A percentile compares a stretch with the other conserved stretches of the same genome.
Conservation (phyloP, 1,139 yeast species). For the Lodderomyces elongisporus region DNA sequence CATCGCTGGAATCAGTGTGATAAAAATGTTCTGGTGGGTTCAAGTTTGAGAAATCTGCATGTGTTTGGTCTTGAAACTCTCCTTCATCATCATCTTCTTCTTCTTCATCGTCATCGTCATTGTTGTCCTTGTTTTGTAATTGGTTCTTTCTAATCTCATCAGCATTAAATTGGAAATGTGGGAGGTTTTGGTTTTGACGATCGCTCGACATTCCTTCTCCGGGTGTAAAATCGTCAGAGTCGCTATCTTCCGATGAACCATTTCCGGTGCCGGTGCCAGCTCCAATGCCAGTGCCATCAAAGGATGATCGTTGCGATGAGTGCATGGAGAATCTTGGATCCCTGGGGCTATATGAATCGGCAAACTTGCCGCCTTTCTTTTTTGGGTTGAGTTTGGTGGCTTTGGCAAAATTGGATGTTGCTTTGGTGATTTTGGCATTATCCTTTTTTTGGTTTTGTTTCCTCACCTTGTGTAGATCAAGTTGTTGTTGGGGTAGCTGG, state of each 20-base stretch:
- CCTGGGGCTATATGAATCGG: constrained; percentile 19
- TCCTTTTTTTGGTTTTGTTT: constrained; percentile 19
- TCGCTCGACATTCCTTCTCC: not conserved
- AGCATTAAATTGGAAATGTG: constrained; percentile 10
- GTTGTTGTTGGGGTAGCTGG: constrained; percentile 27
- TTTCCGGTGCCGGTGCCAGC: constrained; percentile 4
- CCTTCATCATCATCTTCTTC: constrained; percentile 7
- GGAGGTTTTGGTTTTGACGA: constrained; percentile 4
- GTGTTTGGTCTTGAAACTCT: constrained; percentile 6
- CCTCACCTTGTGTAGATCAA: constrained; percentile 20
- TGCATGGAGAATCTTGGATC: constrained; percentile 10
- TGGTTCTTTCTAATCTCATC: constrained; percentile 5
- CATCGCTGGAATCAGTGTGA: constrained; percentile 13
- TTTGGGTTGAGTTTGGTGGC: constrained; percentile 18
- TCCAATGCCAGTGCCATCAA: too few species aligned
- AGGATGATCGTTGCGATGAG: constrained; percentile 5
- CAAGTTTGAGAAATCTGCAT: constrained; percentile 5
- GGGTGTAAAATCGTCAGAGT: constrained; percentile 5
- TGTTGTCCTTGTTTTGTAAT: constrained; percentile 2
- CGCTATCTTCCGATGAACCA: constrained; percentile 1
- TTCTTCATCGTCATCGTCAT: constrained; percentile 3
- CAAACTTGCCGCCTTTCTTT: constrained; percentile 17
- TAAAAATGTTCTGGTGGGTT: constrained; percentile 9
- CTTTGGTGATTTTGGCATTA: constrained; percentile 21
- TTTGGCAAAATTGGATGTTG: constrained; percentile 25